These are phyloP conservation scores for Blumeriella jaapii DNA, from an alignment of 2,329 filamentous ascomycete genomes.

Conservation along the genomic window DNA sequence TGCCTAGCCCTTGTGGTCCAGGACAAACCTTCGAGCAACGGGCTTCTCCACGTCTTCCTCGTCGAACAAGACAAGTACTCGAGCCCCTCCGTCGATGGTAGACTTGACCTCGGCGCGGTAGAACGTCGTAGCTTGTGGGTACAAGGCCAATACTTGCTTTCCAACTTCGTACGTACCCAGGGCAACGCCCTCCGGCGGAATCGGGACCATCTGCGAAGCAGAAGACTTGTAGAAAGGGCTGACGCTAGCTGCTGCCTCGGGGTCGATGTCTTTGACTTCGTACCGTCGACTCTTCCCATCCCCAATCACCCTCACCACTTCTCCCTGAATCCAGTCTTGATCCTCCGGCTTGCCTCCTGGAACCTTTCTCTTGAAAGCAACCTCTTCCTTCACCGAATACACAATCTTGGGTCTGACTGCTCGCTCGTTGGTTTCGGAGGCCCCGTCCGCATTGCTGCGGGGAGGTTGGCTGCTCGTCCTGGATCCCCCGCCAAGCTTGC, in stretches of 20 bases:
- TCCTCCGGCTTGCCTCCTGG: conserved; percentile 32
- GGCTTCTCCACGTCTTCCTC: conserved; percentile 66
- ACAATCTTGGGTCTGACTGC: conserved; percentile 36
- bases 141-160: conserved; percentile 65
- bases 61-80: conserved; percentile 63
- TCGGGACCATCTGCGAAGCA: conserved; percentile 66
- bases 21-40: conserved; percentile 64
- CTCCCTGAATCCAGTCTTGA: conserved; percentile 63
- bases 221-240: conserved; percentile 51
- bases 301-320: conserved; percentile 62
- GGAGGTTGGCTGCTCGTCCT: conserved; percentile 25
- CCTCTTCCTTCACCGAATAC: conserved; percentile 51
- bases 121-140: conserved; percentile 76
- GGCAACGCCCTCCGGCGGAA: conserved; percentile 48
- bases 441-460: conserved; percentile 14
- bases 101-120: conserved; percentile 75
- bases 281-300: conserved; percentile 70
- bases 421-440: conserved; percentile 17
- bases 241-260: conserved; percentile 43
- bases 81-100: conserved; percentile 38
- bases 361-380: conserved; percentile 53
- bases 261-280: conserved; percentile 69
- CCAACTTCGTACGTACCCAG: conserved; percentile 52
- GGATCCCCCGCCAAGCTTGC: conserved; percentile 20
- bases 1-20: conserved; percentile 45